These are phyloP conservation scores for Hevea brasiliensis DNA, from an alignment of 345 rosid species.

Conservation along the genomic window DNA sequence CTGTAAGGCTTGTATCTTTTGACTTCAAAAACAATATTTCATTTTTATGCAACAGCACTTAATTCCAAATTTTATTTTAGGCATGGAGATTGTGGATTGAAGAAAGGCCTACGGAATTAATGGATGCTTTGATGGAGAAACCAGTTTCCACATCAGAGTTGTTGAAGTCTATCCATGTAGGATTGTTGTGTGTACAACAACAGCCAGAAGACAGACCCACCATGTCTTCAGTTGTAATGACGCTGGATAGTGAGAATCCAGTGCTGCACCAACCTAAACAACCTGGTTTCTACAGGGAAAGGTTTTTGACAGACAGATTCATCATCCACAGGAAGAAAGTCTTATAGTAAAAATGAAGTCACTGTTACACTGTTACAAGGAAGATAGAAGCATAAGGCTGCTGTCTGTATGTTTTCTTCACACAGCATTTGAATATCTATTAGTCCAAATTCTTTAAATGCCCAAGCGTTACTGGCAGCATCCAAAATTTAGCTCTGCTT, in stretches of 20 bases:
- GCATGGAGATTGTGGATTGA: slow-evolving; percentile 20
- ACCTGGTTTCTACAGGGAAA: slow-evolving; percentile 20
- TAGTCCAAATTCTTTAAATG: not conserved
- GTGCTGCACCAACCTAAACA: slow-evolving; percentile 12
- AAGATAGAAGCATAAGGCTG: not conserved
- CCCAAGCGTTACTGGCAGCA: not conserved
- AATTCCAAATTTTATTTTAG: slow-evolving; percentile 3
- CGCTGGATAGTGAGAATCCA: slow-evolving; percentile 14
- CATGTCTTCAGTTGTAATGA: slow-evolving; percentile 8
- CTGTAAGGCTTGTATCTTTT: not conserved
- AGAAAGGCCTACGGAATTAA: not conserved
- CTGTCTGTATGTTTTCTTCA: not conserved
- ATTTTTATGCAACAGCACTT: not conserved
- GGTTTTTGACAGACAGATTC: slow-evolving; percentile 14
- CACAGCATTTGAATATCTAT: not conserved
- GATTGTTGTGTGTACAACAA: slow-evolving; percentile 12
- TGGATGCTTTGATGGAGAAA: not conserved
- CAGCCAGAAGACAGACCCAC: slow-evolving; percentile 15
- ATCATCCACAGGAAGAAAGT: not conserved
- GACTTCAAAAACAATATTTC: not conserved
- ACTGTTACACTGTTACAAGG: not conserved
- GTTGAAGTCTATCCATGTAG: slow-evolving; percentile 15
- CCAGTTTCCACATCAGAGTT: slow-evolving; percentile 4
- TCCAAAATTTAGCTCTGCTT: not conserved
- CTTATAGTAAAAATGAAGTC: not conserved